These are phyloP conservation scores for Dendrothele bispora DNA, from an alignment of 768 basidiomycete genomes.

Conservation along the genomic window DNA sequence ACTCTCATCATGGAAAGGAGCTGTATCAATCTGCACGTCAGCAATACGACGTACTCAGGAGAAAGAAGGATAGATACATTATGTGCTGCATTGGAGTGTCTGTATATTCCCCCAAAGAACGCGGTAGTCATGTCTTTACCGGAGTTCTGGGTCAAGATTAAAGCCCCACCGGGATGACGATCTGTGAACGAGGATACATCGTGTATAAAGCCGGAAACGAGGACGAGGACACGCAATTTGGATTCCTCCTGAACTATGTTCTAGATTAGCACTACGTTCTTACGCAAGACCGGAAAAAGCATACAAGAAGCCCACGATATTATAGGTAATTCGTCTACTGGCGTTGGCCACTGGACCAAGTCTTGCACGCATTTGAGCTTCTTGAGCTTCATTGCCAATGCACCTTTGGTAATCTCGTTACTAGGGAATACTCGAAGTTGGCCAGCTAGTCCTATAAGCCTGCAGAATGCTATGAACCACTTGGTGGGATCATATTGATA, in stretches of 20 bases:
- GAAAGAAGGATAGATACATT: slow-evolving; percentile 46
- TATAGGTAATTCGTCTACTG: slow-evolving; percentile 63
- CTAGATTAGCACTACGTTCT: too few relatives aligned
- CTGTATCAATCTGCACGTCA: slow-evolving; percentile 22
- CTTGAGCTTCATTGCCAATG: slow-evolving; percentile 82
- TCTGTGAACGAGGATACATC: slow-evolving; percentile 76
- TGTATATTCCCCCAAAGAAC: slow-evolving; percentile 84
- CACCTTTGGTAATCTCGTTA: slow-evolving; percentile 85
- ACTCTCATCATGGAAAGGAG: slow-evolving; percentile 79
- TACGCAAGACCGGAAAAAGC: too few relatives aligned
- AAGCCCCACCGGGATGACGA: slow-evolving; percentile 77
- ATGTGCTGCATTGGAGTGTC: slow-evolving; percentile 82
- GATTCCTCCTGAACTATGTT: slow-evolving; percentile 65
- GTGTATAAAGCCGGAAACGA: slow-evolving; percentile 86
- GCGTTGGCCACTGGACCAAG: slow-evolving; percentile 58
- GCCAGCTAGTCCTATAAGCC: slow-evolving; percentile 66
- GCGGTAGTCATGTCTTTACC: slow-evolving; percentile 85
- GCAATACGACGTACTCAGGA: slow-evolving; percentile 1
- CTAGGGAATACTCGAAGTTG: slow-evolving; percentile 84
- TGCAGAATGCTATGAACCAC: slow-evolving; percentile 84
- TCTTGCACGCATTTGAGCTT: slow-evolving; percentile 65
- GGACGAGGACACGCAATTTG: slow-evolving; percentile 60
- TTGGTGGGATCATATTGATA: slow-evolving; percentile 78
- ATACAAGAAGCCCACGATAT: slow-evolving; percentile 81
- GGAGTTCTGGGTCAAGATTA: slow-evolving; percentile 53